phyloP scores from a whole-genome alignment of 192 early-diverging fungal species.

The Thamnidium elegans region DNA sequence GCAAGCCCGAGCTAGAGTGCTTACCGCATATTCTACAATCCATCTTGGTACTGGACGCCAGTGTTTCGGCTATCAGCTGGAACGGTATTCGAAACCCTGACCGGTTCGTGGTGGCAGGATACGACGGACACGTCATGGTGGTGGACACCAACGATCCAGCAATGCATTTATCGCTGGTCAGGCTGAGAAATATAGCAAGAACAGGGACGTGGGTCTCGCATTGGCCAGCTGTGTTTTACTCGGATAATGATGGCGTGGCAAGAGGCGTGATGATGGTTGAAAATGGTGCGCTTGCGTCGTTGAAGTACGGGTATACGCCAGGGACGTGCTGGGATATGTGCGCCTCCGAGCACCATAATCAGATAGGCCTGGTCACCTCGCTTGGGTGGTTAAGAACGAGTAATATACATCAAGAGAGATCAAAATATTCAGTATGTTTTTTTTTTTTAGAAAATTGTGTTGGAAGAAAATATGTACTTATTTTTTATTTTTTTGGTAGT shows the following conservation, averaged over 20 bases:
- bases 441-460: not conserved
- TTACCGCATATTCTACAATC: conserved; percentile 2
- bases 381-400: conserved; percentile 21
- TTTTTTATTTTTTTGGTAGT: not conserved
- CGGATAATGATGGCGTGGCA: conserved; percentile 3
- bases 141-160: conserved; percentile 16
- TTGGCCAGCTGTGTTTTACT: not conserved
- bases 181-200: conserved; percentile 9
- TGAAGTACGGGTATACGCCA: not conserved
- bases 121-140: conserved; percentile 6
- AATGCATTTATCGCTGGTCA: not conserved
- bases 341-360: conserved; percentile 7
- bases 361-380: not conserved
- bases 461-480: too few species aligned
- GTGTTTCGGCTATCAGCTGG: not conserved
- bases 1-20: not conserved
- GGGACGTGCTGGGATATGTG: conserved; percentile 11
- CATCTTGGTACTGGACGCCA: conserved; percentile 1
- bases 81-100: conserved; percentile 7
- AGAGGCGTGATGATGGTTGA: not conserved
- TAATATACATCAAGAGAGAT: conserved; percentile 14
- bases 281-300: not conserved
- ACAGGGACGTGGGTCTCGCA: not conserved
- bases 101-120: conserved; percentile 1
- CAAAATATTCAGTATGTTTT: conserved; percentile 8